These are phyloP conservation scores for Brassica rapa DNA, from an alignment of 345 rosid species.

Conservation along the genomic window DNA sequence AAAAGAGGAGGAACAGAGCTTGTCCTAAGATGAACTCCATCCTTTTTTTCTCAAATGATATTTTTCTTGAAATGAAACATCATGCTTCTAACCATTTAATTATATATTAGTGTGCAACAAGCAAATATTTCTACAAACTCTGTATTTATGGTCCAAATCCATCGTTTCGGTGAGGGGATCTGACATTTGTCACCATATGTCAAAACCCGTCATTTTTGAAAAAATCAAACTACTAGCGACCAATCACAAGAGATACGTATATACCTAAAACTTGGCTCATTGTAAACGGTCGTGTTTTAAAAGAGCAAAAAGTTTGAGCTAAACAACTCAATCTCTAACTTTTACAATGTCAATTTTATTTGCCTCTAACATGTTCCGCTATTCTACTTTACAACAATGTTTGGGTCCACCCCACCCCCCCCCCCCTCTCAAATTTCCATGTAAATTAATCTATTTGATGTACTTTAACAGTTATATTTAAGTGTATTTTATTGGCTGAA, in stretches of 20 bases:
- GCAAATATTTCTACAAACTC: background rate
- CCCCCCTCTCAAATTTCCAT: too few species aligned
- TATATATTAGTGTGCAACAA: background rate
- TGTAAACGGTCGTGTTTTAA: background rate
- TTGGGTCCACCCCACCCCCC: too few species aligned
- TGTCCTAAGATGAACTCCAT: constrained; percentile 7
- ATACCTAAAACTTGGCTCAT: background rate
- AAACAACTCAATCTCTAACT: background rate
- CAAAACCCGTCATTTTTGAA: background rate
- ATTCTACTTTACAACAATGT: too few species aligned
- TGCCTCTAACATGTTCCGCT: too few species aligned
- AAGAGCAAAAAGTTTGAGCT: background rate
- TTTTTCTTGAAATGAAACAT: background rate
- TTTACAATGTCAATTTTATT: too few species aligned
- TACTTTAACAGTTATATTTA: too few species aligned
- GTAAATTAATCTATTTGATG: too few species aligned
- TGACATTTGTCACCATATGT: background rate
- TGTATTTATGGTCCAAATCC: background rate
- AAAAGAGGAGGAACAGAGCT: constrained; percentile 13
- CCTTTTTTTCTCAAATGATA: background rate
- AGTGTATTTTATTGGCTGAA: too few species aligned
- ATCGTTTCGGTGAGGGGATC: background rate
- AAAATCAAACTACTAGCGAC: background rate
- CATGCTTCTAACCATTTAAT: background rate
- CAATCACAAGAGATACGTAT: background rate